phyloP scores from a whole-genome alignment of 2,329 filamentous ascomycete genomes.

The Ophioceras dolichostomum region DNA sequence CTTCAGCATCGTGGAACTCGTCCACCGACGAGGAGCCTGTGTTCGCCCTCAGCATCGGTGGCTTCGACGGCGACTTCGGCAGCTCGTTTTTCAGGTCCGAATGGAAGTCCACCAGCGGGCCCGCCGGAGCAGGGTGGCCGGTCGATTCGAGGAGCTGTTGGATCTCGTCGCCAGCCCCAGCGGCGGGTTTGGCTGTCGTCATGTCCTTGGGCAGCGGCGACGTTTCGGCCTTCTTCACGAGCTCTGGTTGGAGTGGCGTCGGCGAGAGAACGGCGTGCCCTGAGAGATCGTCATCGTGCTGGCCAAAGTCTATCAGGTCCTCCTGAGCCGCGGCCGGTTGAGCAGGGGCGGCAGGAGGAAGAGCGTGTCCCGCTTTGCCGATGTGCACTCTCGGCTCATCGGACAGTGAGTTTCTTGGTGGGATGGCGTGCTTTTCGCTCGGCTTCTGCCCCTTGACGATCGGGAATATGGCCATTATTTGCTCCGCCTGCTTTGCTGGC shows the following conservation, averaged over 20 bases:
- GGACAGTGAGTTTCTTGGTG: conserved; percentile 29
- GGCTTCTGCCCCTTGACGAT: conserved; percentile 66
- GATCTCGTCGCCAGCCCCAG: conserved; percentile 20
- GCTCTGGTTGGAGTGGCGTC: too few species aligned
- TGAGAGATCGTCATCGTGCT: conserved; percentile 19
- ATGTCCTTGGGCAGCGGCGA: conserved; percentile 2
- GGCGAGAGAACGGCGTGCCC: conserved; percentile 4
- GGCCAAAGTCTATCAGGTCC: conserved; percentile 47
- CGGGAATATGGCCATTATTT: conserved; percentile 77
- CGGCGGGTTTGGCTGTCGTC: conserved; percentile 3
- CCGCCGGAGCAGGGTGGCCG: conserved; percentile 26
- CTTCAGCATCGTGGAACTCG: conserved; percentile 25
- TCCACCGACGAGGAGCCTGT: conserved; percentile 23
- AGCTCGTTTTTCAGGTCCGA: conserved; percentile 39
- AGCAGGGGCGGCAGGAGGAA: too few species aligned
- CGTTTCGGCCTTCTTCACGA: too few species aligned
- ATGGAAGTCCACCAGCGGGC: conserved; percentile 44
- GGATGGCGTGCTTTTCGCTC: conserved; percentile 41
- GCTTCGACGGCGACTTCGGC: conserved; percentile 15
- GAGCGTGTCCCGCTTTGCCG: too few species aligned
- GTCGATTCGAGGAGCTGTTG: conserved; percentile 31
- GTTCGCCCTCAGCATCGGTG: conserved; percentile 19
- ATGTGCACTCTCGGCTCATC: too few species aligned
- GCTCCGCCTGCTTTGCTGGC: conserved; percentile 59
- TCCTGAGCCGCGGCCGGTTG: conserved; percentile 16